A percentile compares a stretch with the other conserved stretches of the same genome.
These are phyloP conservation scores for Exophiala xenobiotica DNA, from an alignment of 2,329 filamentous ascomycete species.

Conservation along the genomic window DNA sequence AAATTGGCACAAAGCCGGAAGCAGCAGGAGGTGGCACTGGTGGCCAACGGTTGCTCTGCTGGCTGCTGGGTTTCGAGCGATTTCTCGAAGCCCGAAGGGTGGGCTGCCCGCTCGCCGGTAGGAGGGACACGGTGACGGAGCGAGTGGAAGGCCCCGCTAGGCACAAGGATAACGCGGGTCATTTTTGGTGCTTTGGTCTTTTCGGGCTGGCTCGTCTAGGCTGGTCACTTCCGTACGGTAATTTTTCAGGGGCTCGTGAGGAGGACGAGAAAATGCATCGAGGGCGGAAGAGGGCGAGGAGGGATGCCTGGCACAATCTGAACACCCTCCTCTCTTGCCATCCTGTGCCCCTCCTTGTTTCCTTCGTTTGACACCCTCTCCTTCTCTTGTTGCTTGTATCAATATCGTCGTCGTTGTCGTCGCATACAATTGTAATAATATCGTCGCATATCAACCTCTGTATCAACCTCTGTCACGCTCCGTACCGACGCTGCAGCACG, in stretches of 20 bases:
- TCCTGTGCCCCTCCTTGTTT: conserved; percentile 22
- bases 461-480: background rate
- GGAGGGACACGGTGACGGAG: conserved; percentile 4
- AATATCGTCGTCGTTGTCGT: conserved; percentile 12
- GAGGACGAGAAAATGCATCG: conserved; percentile 33
- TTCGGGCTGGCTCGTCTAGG: background rate
- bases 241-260: conserved; percentile 16
- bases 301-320: conserved; percentile 9
- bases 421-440: conserved; percentile 14
- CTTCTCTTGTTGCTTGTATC: conserved; percentile 5
- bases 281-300: conserved; percentile 35
- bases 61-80: background rate
- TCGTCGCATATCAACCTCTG: background rate
- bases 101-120: background rate
- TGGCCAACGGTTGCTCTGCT: background rate
- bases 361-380: conserved; percentile 11
- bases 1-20: conserved; percentile 6
- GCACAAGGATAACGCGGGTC: conserved; percentile 11
- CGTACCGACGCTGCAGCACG: conserved; percentile 4
- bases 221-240: conserved; percentile 8
- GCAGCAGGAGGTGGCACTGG: conserved; percentile 2
- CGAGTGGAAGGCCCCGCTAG: no score
- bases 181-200: conserved; percentile 4
- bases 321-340: conserved; percentile 12
- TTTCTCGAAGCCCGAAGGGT: conserved; percentile 13